Evolutionary conservation across 148 eudicot species (phyloP), one percentile per base, ranked within the genome.

Genomic region (Rheum nobile): DNA sequence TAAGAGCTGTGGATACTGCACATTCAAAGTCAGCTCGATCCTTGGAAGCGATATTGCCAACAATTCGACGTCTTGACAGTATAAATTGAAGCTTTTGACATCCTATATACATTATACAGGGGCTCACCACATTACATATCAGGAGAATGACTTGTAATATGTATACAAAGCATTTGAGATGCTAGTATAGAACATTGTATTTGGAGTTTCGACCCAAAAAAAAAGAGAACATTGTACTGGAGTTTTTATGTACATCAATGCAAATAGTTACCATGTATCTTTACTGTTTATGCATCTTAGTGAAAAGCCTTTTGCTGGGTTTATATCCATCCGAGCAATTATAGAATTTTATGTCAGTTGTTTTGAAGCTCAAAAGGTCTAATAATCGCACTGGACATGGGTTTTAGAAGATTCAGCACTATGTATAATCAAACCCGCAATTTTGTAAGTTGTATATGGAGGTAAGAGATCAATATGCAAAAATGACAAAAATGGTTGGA

Each of bases 121-220:
- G 67, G 17, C 17, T 34, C 39, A 16, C 32, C 70, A 16, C 41
- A 32, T 37, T 41, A 32, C 70, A 32, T 39, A 32, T 29, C 38
- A 32, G 61, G 14, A 63, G 14, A 63, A 32, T 63, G 69, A 63
- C 38, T 31, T 32, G 69, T 63, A 65, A 16, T 5, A 31, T 65
- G 39, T 65, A 65, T 32, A 65, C 70, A 65, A 17, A 65, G 41
- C 41, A 65, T 65, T 65, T 65, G 70, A 29, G 70, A 65, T 31
- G 70, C 41, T 11, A 65, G 70, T 31, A 65, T 34, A 65, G 39
- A 34, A 65, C 41, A 65, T 61, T 31, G 9, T 32, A 10, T 32
- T 31, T n/a, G n/a, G n/a, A n/a, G n/a, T n/a, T n/a, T n/a, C n/a
- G n/a, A n/a, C n/a, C n/a, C n/a, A n/a, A n/a, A n/a, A n/a, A n/a